Percentiles rank a stretch among this genome's conserved stretches.
Evolutionary conservation across 148 eudicot species (phyloP).

Genomic region (Camellia sinensis): DNA sequence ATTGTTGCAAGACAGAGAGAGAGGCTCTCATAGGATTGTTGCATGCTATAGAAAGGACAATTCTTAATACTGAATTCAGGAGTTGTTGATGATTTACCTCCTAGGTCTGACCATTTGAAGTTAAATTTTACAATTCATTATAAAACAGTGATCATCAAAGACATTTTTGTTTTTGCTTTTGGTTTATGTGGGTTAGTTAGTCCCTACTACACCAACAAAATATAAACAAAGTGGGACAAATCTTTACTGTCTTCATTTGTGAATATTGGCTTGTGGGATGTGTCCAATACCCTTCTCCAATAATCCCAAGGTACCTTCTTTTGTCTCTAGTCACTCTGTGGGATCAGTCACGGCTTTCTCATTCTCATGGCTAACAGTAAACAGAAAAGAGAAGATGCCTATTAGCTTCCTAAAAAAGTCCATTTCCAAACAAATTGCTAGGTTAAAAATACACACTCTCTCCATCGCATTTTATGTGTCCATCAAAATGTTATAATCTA

Average conservation of each 20-base stretch:
- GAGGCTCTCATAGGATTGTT: too few relatives aligned
- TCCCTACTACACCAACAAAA: neutral
- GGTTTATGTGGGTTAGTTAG: conserved; percentile 3
- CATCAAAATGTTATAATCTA: too few relatives aligned
- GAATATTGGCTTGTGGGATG: conserved; percentile 2
- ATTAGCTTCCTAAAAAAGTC: neutral
- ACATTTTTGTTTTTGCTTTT: neutral
- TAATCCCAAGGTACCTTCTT: neutral
- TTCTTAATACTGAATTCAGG: neutral
- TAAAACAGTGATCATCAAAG: neutral
- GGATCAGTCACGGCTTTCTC: conserved; percentile 6
- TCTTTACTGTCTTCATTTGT: neutral
- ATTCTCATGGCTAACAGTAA: neutral
- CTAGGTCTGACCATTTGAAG: neutral
- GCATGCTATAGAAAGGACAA: too few relatives aligned
- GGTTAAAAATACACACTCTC: neutral
- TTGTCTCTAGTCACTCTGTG: neutral
- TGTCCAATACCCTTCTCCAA: neutral
- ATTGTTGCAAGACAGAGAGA: too few relatives aligned
- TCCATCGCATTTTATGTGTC: too few relatives aligned
- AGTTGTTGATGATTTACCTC: neutral
- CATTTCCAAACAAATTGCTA: neutral
- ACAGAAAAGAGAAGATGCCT: neutral
- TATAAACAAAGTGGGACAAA: neutral
- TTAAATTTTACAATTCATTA: neutral